Conservation (phyloP, 441 rosid species). For the Jatropha multifida region DNA sequence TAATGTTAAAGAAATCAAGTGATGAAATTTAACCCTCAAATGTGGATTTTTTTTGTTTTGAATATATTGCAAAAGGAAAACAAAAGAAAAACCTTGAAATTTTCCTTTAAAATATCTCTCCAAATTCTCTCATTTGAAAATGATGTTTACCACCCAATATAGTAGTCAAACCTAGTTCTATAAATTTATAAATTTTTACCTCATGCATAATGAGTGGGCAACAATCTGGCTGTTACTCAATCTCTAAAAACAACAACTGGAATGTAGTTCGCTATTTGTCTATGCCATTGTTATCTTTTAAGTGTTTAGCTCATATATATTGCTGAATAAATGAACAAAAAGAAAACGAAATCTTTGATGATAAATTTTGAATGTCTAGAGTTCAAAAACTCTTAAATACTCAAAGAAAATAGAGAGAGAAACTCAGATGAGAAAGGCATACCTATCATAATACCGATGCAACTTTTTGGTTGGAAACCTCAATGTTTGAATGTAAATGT, state of each 20-base stretch:
- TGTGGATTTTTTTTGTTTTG: background rate
- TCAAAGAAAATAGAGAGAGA: background rate
- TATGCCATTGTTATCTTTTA: background rate
- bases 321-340: constrained; percentile 10
- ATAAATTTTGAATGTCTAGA: background rate
- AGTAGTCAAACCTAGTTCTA: background rate
- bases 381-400: background rate
- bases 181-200: background rate
- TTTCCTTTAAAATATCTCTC: background rate
- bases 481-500: constrained; percentile 60
- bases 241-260: background rate
- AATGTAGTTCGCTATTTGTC: background rate
- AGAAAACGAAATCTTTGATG: background rate
- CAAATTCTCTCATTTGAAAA: background rate
- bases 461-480: constrained; percentile 77
- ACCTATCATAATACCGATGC: constrained; percentile 68
- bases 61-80: background rate
- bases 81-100: background rate
- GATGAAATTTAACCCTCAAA: constrained; percentile 4
- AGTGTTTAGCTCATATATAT: background rate
- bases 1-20: background rate
- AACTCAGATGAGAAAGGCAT: constrained; percentile 19
- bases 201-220: background rate
- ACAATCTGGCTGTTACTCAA: background rate
- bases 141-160: background rate